Conservation (phyloP, 2,329 filamentous ascomycete genomes). For the Neofusicoccum cordaticola region DNA sequence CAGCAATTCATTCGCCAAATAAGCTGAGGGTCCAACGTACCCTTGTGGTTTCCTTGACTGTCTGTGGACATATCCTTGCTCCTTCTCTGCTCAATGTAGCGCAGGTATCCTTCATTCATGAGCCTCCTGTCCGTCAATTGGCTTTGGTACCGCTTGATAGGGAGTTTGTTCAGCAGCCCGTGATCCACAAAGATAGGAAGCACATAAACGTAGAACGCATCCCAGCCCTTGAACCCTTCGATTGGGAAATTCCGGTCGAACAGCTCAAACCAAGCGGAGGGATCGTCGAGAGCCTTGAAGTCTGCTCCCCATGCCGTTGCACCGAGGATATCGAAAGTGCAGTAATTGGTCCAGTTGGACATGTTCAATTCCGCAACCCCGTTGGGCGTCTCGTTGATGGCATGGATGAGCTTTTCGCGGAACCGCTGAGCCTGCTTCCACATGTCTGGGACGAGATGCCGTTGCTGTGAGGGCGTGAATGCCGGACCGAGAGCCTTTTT, state of each 20-base stretch:
- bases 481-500: not conserved
- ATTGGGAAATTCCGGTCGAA: not conserved
- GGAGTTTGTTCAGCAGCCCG: not conserved
- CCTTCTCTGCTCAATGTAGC: not conserved
- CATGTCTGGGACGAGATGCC: not conserved
- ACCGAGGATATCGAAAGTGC: not conserved
- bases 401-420: not conserved
- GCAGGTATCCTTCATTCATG: not conserved
- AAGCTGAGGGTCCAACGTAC: not conserved
- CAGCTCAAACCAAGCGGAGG: not conserved
- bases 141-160: not conserved
- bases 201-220: not conserved
- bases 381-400: not conserved
- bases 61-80: not conserved
- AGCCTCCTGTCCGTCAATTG: not conserved
- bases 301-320: not conserved
- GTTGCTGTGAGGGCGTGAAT: not conserved
- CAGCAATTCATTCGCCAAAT: not conserved
- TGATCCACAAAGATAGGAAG: not conserved
- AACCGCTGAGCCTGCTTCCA: not conserved
- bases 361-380: not conserved
- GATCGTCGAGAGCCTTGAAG: not conserved
- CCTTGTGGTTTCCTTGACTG: not conserved
- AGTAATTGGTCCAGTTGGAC: constrained; percentile 1
- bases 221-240: not conserved